phyloP scores from a whole-genome alignment of 192 early-diverging fungal species.

The Entophlyctis helioformis region DNA sequence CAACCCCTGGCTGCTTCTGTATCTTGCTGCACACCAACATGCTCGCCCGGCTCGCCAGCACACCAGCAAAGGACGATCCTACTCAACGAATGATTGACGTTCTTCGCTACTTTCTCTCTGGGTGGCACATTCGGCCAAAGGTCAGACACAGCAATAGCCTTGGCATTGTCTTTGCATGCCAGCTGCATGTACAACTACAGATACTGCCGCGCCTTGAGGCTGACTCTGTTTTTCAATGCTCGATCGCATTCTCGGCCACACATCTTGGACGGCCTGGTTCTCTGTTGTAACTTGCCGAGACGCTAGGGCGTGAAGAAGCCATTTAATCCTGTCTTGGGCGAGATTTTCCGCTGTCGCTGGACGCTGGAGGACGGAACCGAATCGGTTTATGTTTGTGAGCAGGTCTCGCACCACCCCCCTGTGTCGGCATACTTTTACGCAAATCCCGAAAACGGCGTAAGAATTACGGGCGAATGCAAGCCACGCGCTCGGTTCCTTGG shows the following conservation, averaged over 20 bases:
- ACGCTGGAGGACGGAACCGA: constrained; percentile 14
- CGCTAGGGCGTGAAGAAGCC: constrained; percentile 94
- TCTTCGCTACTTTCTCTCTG: constrained; percentile 75
- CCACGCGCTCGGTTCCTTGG: constrained; percentile 83
- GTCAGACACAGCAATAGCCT: too few relatives aligned
- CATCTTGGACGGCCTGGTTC: too few relatives aligned
- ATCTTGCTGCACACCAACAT: too few relatives aligned
- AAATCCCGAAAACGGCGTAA: constrained; percentile 68
- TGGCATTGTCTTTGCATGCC: too few relatives aligned
- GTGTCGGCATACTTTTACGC: constrained; percentile 63
- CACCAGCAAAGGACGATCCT: constrained; percentile 53
- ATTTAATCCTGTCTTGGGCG: constrained; percentile 89
- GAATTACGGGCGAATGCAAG: constrained; percentile 65
- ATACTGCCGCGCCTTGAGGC: too few relatives aligned
- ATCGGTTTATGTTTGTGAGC: constrained; percentile 67
- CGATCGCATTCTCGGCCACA: too few relatives aligned
- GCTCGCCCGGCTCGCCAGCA: too few relatives aligned
- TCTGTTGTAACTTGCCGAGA: too few relatives aligned
- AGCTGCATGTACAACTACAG: too few relatives aligned
- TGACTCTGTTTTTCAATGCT: too few relatives aligned
- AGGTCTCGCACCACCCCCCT: constrained; percentile 92
- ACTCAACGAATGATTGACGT: constrained; percentile 69
- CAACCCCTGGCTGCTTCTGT: too few relatives aligned
- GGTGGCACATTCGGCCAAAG: constrained; percentile 88
- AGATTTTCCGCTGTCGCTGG: constrained; percentile 79